These are phyloP conservation scores for Asterophora parasitica DNA, from an alignment of 768 basidiomycete species.

Conservation along the genomic window DNA sequence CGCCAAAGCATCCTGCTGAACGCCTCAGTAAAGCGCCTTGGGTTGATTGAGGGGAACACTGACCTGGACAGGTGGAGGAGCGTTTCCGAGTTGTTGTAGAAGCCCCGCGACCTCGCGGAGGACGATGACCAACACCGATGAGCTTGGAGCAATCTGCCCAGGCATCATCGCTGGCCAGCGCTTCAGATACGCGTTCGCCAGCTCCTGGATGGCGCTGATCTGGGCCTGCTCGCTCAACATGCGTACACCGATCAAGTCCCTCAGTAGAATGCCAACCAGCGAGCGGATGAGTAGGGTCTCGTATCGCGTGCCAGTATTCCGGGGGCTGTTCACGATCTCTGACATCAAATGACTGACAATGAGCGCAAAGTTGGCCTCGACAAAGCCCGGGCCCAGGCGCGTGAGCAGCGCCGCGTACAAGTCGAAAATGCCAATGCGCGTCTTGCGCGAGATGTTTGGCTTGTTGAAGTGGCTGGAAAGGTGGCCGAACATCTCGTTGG, in stretches of 20 bases:
- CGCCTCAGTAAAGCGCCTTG: not conserved
- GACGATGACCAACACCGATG: constrained; percentile 65
- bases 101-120: constrained; percentile 83
- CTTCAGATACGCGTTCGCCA: constrained; percentile 77
- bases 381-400: constrained; percentile 69
- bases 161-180: constrained; percentile 94
- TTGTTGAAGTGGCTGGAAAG: constrained; percentile 83
- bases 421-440: constrained; percentile 83
- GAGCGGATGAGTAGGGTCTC: constrained; percentile 71
- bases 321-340: constrained; percentile 65
- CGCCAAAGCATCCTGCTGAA: constrained; percentile 67
- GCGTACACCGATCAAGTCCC: constrained; percentile 83
- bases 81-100: constrained; percentile 86
- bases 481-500: constrained; percentile 76
- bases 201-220: constrained; percentile 84
- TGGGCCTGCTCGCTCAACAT: constrained; percentile 94
- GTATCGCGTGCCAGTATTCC: constrained; percentile 54
- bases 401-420: constrained; percentile 78
- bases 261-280: constrained; percentile 69
- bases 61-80: constrained; percentile 84
- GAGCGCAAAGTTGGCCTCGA: constrained; percentile 78
- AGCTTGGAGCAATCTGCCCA: constrained; percentile 65
- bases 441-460: constrained; percentile 57
- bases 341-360: constrained; percentile 74
- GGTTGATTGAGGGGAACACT: constrained; percentile 7